Evolutionary conservation across 2,329 filamentous ascomycete species (phyloP).

Genomic region (Diaporthe sp.): DNA sequence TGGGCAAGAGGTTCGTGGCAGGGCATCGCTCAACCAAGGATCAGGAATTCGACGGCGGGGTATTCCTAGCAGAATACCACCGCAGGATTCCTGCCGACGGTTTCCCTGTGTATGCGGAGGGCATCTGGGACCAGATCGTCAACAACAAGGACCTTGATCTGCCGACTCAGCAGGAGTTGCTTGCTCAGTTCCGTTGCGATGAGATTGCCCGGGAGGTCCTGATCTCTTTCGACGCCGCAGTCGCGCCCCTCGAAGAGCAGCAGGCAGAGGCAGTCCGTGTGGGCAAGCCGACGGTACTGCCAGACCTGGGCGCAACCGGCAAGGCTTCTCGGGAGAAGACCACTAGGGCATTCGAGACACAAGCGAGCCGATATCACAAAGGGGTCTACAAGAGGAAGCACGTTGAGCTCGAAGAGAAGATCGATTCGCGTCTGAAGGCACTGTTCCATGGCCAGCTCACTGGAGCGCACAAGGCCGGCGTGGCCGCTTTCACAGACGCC

Average conservation of each 20-base stretch:
- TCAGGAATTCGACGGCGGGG: constrained; percentile 80
- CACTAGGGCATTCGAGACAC: constrained; percentile 87
- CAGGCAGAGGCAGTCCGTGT: constrained; percentile 80
- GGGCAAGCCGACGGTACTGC: constrained; percentile 81
- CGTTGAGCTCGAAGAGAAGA: constrained; percentile 85
- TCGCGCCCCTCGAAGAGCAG: constrained; percentile 86
- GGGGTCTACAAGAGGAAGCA: constrained; percentile 91
- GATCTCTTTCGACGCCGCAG: constrained; percentile 83
- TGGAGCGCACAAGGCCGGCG: constrained; percentile 90
- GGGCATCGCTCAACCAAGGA: constrained; percentile 83
- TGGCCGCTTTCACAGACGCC: constrained; percentile 86
- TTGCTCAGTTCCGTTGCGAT: constrained; percentile 97
- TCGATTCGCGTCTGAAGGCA: constrained; percentile 88
- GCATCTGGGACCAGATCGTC: constrained; percentile 98
- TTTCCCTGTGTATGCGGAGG: constrained; percentile 93
- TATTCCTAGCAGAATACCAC: constrained; percentile 96
- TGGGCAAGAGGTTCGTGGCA: constrained; percentile 85
- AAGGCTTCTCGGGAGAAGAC: constrained; percentile 78
- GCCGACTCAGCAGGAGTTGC: constrained; percentile 94
- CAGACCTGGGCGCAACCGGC: constrained; percentile 81
- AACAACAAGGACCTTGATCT: constrained; percentile 98
- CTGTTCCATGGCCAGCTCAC: constrained; percentile 90
- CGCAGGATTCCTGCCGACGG: constrained; percentile 95
- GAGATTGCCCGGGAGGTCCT: constrained; percentile 94
- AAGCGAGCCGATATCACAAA: constrained; percentile 96